Percentiles rank a stretch among this genome's conserved stretches.
Conservation (phyloP, 495 filamentous ascomycete species). For the Lasiosphaeris hirsuta region DNA sequence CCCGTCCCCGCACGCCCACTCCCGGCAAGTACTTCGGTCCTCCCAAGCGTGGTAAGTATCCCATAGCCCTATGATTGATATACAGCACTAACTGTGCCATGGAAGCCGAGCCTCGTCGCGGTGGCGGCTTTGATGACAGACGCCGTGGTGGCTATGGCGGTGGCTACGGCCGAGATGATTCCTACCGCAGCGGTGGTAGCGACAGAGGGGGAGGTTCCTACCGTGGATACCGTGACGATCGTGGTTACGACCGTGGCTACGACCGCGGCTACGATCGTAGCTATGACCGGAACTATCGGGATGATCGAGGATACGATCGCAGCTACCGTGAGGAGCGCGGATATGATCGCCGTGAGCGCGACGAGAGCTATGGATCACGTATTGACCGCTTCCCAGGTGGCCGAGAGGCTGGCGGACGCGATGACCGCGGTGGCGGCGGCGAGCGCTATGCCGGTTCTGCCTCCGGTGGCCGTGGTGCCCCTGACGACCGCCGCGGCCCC, state of each 20-base stretch:
- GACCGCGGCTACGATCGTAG: constrained; percentile 50
- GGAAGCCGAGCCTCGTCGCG: constrained; percentile 32
- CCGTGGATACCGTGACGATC: constrained; percentile 44
- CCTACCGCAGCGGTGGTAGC: constrained; percentile 40
- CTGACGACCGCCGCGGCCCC: constrained; percentile 50
- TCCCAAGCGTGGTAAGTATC: constrained; percentile 84
- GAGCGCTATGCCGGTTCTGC: constrained; percentile 34
- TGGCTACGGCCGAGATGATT: constrained; percentile 34
- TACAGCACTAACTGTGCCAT: too few species aligned
- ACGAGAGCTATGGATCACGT: constrained; percentile 47
- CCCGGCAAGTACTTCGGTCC: constrained; percentile 99
- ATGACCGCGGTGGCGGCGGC: constrained; percentile 37
- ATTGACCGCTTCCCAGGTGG: constrained; percentile 45
- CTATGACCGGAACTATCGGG: constrained; percentile 42
- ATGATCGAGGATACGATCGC: constrained; percentile 47
- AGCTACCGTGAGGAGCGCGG: constrained; percentile 57
- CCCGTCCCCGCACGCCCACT: constrained; percentile 90
- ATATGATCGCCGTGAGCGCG: constrained; percentile 55
- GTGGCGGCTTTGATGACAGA: constrained; percentile 23
- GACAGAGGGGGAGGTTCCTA: constrained; percentile 14
- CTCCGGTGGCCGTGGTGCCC: constrained; percentile 41
- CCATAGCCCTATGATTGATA: too few species aligned
- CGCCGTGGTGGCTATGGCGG: constrained; percentile 33
- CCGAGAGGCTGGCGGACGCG: constrained; percentile 39
- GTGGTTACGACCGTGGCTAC: constrained; percentile 33